Evolutionary conservation across 352 stramenopile species (phyloP).

Genomic region (Pythium utonaiense): DNA sequence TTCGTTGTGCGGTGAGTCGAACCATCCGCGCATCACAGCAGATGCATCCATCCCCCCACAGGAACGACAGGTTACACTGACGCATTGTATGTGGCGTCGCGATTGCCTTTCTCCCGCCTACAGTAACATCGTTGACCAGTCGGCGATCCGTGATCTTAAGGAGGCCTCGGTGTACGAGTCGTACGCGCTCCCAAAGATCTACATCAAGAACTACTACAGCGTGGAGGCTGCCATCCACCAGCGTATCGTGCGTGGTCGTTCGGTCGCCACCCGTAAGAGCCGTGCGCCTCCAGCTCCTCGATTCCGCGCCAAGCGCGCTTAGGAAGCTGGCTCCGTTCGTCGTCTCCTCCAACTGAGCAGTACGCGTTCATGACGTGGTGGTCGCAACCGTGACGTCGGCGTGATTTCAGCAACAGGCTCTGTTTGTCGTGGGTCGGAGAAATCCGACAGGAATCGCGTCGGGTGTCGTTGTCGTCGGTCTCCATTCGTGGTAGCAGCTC

Average conservation of each 20-base stretch:
- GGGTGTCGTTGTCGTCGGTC: neutral
- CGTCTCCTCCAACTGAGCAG: conserved; percentile 21
- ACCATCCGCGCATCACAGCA: no score
- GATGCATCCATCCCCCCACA: conserved; percentile 4
- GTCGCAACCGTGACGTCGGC: neutral
- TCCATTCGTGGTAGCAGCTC: neutral
- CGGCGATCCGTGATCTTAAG: conserved; percentile 98
- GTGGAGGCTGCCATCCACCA: conserved; percentile 99
- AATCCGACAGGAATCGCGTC: neutral
- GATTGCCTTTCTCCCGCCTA: conserved; percentile 5
- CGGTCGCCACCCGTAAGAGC: conserved; percentile 89
- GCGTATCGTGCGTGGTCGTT: conserved; percentile 98
- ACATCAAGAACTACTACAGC: conserved; percentile 99
- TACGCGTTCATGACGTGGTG: neutral
- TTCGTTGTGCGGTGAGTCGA: conserved; percentile 87
- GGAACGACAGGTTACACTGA: neutral
- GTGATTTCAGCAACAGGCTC: conserved; percentile 1
- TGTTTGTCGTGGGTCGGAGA: conserved; percentile 1
- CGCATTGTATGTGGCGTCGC: neutral
- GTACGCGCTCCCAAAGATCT: conserved; percentile 99
- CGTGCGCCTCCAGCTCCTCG: conserved; percentile 90
- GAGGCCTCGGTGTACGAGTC: conserved; percentile 98
- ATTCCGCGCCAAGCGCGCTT: conserved; percentile 69
- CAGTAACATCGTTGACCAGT: conserved; percentile 99
- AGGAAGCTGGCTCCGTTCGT: conserved; percentile 35